phyloP scores from a whole-genome alignment of 1,139 yeast genomes.

The Debaryomyces psychrophilus region DNA sequence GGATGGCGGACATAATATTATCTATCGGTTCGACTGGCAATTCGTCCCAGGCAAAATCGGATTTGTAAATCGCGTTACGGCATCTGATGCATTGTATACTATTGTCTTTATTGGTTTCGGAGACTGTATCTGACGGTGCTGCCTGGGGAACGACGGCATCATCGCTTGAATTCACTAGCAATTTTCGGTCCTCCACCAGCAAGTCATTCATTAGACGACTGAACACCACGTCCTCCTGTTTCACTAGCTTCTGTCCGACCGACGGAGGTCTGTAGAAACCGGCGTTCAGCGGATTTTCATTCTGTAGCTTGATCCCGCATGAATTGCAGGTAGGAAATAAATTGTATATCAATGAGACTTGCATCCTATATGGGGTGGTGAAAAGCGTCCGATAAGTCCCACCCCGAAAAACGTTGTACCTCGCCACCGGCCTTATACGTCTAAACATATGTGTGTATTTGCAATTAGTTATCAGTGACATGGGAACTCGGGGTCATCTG shows the following conservation, averaged over 20 bases:
- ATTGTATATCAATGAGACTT: constrained; percentile 9
- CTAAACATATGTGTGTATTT: not conserved
- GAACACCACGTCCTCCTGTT: constrained; percentile 28
- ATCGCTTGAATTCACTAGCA: constrained; percentile 25
- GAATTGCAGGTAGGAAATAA: constrained; percentile 33
- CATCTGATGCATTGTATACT: constrained; percentile 56
- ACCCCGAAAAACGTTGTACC: not conserved
- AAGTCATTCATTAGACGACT: constrained; percentile 22
- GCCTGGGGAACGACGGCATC: constrained; percentile 8
- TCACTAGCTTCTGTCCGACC: constrained; percentile 12
- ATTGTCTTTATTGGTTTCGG: constrained; percentile 12
- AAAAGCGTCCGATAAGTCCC: not conserved
- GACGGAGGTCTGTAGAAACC: constrained; percentile 44
- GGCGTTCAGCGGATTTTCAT: constrained; percentile 29
- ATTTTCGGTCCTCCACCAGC: constrained; percentile 28
- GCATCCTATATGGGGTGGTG: constrained; percentile 2
- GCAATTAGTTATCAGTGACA: not conserved
- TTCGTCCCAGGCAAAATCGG: constrained; percentile 36
- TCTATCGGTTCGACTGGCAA: constrained; percentile 39
- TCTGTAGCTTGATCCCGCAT: constrained; percentile 60
- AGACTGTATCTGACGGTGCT: not conserved
- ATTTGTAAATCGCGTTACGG: constrained; percentile 50
- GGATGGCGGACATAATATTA: constrained; percentile 46
- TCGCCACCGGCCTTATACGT: not conserved
- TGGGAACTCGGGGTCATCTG: not conserved